These are phyloP conservation scores for Pestalotiopsis sp. DNA, from an alignment of 2,329 filamentous ascomycete species.

Conservation along the genomic window DNA sequence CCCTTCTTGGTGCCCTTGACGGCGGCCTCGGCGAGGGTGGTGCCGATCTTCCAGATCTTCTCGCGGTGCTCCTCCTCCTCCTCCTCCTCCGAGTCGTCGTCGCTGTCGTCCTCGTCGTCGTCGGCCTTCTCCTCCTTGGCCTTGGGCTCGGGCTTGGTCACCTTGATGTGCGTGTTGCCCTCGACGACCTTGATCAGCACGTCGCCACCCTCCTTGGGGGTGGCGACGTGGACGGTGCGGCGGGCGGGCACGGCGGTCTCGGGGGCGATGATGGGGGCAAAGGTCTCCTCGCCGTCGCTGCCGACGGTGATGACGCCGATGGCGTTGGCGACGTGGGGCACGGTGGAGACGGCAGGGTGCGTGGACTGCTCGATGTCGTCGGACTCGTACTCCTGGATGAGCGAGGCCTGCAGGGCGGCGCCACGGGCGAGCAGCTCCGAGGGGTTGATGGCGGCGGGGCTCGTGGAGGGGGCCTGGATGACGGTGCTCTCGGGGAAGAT, in stretches of 20 bases:
- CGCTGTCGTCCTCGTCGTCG: constrained; percentile 63
- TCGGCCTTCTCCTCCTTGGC: constrained; percentile 62
- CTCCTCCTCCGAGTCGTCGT: constrained; percentile 73
- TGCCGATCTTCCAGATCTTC: constrained; percentile 89
- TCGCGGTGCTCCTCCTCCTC: constrained; percentile 90
- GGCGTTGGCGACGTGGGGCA: constrained; percentile 85
- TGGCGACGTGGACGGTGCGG: constrained; percentile 77
- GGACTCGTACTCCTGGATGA: constrained; percentile 92
- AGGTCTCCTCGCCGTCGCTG: constrained; percentile 65
- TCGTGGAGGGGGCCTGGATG: constrained; percentile 83
- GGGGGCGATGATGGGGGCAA: constrained; percentile 78
- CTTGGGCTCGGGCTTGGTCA: constrained; percentile 85
- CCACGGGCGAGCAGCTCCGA: constrained; percentile 87
- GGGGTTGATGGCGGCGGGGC: constrained; percentile 81
- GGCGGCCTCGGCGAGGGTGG: constrained; percentile 80
- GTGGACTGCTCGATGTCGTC: constrained; percentile 95
- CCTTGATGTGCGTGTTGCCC: constrained; percentile 88
- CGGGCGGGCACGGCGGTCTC: constrained; percentile 91
- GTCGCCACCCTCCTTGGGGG: constrained; percentile 80
- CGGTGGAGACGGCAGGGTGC: constrained; percentile 91
- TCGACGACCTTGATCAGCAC: constrained; percentile 88
- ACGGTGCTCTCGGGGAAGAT: constrained; percentile 81
- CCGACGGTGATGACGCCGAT: constrained; percentile 76
- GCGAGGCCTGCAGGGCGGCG: constrained; percentile 90
- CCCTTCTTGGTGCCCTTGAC: constrained; percentile 84